phyloP scores from a whole-genome alignment of 805 yeast genomes.

The Pichia cephalocereana region DNA sequence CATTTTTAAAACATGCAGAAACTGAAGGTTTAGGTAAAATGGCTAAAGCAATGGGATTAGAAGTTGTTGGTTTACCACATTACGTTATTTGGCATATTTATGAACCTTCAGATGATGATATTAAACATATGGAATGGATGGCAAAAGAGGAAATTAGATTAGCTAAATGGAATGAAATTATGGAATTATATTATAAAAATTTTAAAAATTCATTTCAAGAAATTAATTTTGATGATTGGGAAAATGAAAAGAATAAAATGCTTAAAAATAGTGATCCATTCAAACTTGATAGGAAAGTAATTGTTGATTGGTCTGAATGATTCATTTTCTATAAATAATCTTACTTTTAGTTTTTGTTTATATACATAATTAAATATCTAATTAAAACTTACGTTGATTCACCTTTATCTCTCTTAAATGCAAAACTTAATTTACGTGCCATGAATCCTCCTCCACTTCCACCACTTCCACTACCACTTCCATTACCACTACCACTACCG shows the following conservation, averaged over 20 bases:
- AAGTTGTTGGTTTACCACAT: constrained; percentile 86
- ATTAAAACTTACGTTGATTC: not conserved
- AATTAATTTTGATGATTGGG: constrained; percentile 59
- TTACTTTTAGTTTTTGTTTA: not conserved
- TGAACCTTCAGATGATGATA: constrained; percentile 90
- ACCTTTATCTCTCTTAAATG: constrained; percentile 10
- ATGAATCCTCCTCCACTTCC: constrained; percentile 7
- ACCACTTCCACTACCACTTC: not conserved
- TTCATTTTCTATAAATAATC: not conserved
- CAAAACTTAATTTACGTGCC: constrained; percentile 23
- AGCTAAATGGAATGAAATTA: constrained; percentile 52
- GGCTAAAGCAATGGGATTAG: constrained; percentile 76
- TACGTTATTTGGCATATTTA: constrained; percentile 95
- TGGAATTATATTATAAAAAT: constrained; percentile 56
- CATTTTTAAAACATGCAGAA: constrained; percentile 94
- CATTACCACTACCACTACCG: too few species aligned
- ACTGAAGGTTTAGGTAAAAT: constrained; percentile 95
- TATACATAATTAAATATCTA: not conserved
- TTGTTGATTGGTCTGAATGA: constrained; percentile 60
- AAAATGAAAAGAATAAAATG: constrained; percentile 55
- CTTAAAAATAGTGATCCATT: constrained; percentile 69
- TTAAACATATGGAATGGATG: constrained; percentile 79
- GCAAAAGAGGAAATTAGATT: constrained; percentile 67
- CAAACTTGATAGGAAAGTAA: constrained; percentile 33
- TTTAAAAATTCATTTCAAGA: constrained; percentile 77